Conservation (phyloP, 2,329 filamentous ascomycete species). For the Blastomyces percursus region DNA sequence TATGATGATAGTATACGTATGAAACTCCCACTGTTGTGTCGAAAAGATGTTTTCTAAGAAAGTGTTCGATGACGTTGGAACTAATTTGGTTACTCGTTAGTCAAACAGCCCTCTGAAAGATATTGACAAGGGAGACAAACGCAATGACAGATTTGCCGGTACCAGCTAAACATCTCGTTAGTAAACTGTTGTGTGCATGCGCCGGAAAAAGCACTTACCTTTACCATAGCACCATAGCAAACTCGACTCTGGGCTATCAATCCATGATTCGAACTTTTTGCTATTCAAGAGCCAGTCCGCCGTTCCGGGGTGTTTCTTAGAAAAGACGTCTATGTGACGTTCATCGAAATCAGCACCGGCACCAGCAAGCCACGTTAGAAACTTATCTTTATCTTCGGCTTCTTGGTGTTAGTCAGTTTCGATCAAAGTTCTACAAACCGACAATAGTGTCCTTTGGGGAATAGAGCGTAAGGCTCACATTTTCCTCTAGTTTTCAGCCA, state of each 20-base stretch:
- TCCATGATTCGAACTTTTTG: constrained; percentile 1
- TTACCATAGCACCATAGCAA: constrained; percentile 6
- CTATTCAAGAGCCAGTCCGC: neutral
- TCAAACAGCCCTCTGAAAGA: neutral
- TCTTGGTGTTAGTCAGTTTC: neutral
- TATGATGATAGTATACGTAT: constrained; percentile 4
- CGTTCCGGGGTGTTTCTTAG: constrained; percentile 2
- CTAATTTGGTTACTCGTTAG: neutral
- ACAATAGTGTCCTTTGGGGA: neutral
- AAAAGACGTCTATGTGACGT: constrained; percentile 1
- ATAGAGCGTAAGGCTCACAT: neutral
- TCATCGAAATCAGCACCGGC: constrained; percentile 2
- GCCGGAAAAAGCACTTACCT: neutral
- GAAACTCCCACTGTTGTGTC: neutral
- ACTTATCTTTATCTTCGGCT: neutral
- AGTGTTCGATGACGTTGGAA: constrained; percentile 4
- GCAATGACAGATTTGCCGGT: constrained; percentile 4
- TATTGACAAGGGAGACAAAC: neutral
- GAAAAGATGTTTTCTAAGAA: neutral
- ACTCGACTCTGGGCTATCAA: neutral
- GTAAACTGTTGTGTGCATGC: neutral
- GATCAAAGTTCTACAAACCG: neutral
- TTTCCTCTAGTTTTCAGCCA: neutral
- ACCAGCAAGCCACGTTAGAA: neutral
- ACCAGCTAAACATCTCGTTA: constrained; percentile 1